phyloP scores from a whole-genome alignment of 495 filamentous ascomycete genomes.

The Xylaria curta region DNA sequence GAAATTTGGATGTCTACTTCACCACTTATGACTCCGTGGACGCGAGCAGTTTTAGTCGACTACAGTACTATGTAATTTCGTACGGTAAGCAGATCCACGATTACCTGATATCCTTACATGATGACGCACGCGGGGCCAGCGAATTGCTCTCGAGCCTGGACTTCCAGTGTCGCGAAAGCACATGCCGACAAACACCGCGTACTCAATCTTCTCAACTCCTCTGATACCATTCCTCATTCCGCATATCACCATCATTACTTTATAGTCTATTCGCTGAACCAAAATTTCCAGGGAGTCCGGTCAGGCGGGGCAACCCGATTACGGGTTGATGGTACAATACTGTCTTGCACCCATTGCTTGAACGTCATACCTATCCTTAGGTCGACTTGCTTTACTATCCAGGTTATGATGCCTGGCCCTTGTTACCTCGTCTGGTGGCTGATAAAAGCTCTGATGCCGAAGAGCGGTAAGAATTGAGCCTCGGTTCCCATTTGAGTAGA shows the following conservation, averaged over 20 bases:
- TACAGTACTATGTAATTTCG: no score
- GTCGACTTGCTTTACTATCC: neutral
- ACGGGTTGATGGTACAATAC: no score
- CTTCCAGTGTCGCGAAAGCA: conserved; percentile 33
- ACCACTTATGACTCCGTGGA: no score
- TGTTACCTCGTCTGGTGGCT: neutral
- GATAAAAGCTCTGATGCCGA: neutral
- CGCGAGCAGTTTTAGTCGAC: no score
- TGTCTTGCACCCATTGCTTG: neutral
- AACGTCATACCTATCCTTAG: neutral
- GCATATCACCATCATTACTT: neutral
- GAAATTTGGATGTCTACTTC: no score
- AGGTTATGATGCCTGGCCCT: neutral
- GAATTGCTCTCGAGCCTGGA: conserved; percentile 43
- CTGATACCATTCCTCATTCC: conserved; percentile 39
- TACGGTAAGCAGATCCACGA: conserved; percentile 10
- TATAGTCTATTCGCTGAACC: neutral
- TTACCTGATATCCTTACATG: conserved; percentile 40
- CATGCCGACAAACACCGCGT: conserved; percentile 58
- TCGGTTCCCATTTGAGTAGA: neutral
- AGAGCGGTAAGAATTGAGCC: neutral
- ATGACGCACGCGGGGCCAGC: conserved; percentile 64
- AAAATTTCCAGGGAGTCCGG: neutral
- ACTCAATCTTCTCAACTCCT: conserved; percentile 57
- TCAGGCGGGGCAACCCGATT: no score